Conservation (phyloP, 371 early-diverging fungal genomes). For the Batkoa obscura region DNA sequence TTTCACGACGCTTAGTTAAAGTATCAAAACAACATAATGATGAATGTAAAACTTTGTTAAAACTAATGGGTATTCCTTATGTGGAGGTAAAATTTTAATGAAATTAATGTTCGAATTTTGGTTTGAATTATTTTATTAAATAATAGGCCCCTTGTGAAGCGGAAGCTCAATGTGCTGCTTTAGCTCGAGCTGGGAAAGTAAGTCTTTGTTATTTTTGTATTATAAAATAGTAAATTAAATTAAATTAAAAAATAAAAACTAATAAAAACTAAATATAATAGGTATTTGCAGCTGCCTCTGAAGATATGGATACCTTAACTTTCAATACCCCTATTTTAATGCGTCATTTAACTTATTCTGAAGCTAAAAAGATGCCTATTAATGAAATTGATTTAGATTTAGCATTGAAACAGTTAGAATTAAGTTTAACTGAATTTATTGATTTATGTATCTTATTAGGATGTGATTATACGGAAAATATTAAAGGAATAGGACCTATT, state of each 20-base stretch:
- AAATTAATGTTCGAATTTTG: neutral
- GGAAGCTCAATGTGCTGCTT: conserved; percentile 97
- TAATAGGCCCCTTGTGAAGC: conserved; percentile 96
- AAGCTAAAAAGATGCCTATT: conserved; percentile 85
- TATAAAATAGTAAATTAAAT: too few species aligned
- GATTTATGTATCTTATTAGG: conserved; percentile 98
- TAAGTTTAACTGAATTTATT: conserved; percentile 76
- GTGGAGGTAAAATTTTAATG: conserved; percentile 29
- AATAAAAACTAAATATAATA: conserved; percentile 7
- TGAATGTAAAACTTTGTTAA: conserved; percentile 82
- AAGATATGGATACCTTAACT: conserved; percentile 99
- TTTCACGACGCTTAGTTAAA: conserved; percentile 80
- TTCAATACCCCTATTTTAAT: conserved; percentile 86
- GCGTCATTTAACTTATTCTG: conserved; percentile 90
- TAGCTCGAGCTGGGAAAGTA: conserved; percentile 63
- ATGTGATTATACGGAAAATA: conserved; percentile 97
- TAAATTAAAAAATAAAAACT: neutral
- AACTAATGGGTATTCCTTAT: conserved; percentile 95
- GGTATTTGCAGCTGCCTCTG: conserved; percentile 95
- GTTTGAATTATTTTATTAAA: neutral
- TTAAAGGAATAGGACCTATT: conserved; percentile 93
- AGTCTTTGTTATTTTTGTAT: neutral
- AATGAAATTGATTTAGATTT: conserved; percentile 72
- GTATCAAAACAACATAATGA: conserved; percentile 91
- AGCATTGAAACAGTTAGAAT: conserved; percentile 65